Base-by-base conservation (phyloP, 1,139 yeast genomes). In the Geotrichum fermentans region DNA sequence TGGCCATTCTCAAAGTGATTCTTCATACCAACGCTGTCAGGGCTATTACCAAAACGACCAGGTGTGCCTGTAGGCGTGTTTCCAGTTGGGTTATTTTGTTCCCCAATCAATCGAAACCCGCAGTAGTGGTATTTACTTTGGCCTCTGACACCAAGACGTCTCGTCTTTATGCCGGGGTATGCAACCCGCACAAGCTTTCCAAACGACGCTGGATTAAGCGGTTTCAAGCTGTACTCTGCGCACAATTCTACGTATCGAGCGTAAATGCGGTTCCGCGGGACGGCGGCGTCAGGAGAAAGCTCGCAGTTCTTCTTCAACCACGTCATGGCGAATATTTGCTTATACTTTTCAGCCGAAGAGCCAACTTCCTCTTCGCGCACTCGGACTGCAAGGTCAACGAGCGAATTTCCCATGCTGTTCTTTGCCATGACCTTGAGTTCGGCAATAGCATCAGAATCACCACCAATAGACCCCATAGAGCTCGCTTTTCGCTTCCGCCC, bases 71-170 rank as follows among this genome's bases (percentile, higher is more conserved):
- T 55, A 4, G 66, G 66, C 11, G 66, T 61, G 26, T 45, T 47
- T 7, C 61, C 63, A 20, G 63, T 56, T 3, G 65, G 50, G 36
- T 57, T 55, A 28, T 57, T 58, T 21, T 52, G 56, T 44, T 79
- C 85, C 8, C 79, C 84, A 17, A 77, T 68, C 47, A 89, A 66
- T 58, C 76, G 77, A 47, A 89, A 73, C 1, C 97, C 97, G 68
- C 96, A 87, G 64, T 89, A 90, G 63, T 89, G 96, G 64, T 90
- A 89, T 61, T 87, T 86, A 18, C 92, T 82, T 61, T 85, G 90
- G 7, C 96, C 96, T 48, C 96, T 73, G 68, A 83, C 82, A 11
- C 97, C 97, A 52, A 89, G 71, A 54, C 97, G 74, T 58, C 97
- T 75, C 0, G 96, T 86, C 29, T 86, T 82, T 55, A 88, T 72